Base-by-base conservation (phyloP, 139 green algal species). In the Pseudopediastrum boryanum region DNA sequence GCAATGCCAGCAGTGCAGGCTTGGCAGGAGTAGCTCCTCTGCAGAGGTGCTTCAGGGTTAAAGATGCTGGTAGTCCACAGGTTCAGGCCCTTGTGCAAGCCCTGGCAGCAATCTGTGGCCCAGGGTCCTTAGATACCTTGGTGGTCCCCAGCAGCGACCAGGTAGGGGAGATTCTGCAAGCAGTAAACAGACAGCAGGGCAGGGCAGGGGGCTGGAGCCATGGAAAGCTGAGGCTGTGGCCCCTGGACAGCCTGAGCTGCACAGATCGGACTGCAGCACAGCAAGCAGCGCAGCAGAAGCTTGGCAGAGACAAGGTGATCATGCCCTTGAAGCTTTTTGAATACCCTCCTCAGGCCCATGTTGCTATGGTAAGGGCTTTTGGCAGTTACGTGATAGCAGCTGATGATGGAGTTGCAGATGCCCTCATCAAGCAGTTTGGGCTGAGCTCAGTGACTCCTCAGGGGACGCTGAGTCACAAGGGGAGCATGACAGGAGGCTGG, bases 281-380 rank as follows among this genome's bases (percentile, higher is more conserved):
- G 78, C 75, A 75, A 1, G 52, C 51, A 50, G 83, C 83, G 2
- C 83, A 85, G 33, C 31, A 36, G 29, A 54, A 52, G 25, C 46
- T 85, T 25, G 83, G 61, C 7, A 31, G 44, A 39, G 63, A 71
- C 12, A 31, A 44, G 1, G 61, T 83, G 3, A 39, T 66, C 0
- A 29, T 88, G 41, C 85, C 83, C 0, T 7, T 70, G 7, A 79
- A 88, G 21, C 79, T 90, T 31, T 36, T 88, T 10, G 8, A 56
- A 2, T 81, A 74, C 58, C 44, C 79, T 29, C 54, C 65, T 0
- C 3, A 31, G 35, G 16, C 67, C 39, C n/a, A 46, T 25, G 13
- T 56, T 35, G 86, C 86, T 0, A 65, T 90, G 66, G 42, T 73
- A 3, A 69, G 81, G 38, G 83, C 83, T 6, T 89, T 89, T 75